Evolutionary conservation across 805 yeast genomes (phyloP).

Genomic region (Cyberlindnera meyerae): DNA sequence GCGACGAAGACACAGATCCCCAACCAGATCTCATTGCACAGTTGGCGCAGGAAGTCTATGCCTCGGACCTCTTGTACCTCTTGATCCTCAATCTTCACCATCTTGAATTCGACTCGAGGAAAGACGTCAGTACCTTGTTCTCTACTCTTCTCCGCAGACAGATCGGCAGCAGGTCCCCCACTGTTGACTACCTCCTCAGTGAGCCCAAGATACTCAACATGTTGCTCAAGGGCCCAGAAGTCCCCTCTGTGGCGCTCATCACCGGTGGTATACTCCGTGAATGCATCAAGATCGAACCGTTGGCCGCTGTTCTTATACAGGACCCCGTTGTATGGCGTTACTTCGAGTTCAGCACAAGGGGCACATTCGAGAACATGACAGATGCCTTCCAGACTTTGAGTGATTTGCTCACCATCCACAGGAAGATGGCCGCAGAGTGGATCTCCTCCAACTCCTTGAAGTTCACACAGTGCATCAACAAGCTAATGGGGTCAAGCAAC

Average conservation of each 20-base stretch:
- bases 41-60: conserved; percentile 75
- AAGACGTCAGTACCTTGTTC: conserved; percentile 72
- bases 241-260: conserved; percentile 64
- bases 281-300: conserved; percentile 71
- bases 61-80: conserved; percentile 60
- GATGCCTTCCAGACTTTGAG: conserved; percentile 78
- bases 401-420: conserved; percentile 66
- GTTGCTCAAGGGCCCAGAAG: conserved; percentile 69
- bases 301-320: conserved; percentile 54
- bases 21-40: conserved; percentile 50
- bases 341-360: conserved; percentile 70
- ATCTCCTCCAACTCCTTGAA: conserved; percentile 47
- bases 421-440: conserved; percentile 65
- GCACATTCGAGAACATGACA: conserved; percentile 84
- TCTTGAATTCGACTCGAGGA: conserved; percentile 85
- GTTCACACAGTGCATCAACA: conserved; percentile 62
- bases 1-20: conserved; percentile 61
- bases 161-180: conserved; percentile 72
- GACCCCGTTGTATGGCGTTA: conserved; percentile 73
- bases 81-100: conserved; percentile 55
- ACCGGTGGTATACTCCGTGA: conserved; percentile 80
- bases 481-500: conserved; percentile 67
- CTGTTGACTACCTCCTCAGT: conserved; percentile 74
- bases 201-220: conserved; percentile 60
- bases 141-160: conserved; percentile 74